phyloP scores from a whole-genome alignment of 2,329 filamentous ascomycete genomes.

The Nemania sp. region DNA sequence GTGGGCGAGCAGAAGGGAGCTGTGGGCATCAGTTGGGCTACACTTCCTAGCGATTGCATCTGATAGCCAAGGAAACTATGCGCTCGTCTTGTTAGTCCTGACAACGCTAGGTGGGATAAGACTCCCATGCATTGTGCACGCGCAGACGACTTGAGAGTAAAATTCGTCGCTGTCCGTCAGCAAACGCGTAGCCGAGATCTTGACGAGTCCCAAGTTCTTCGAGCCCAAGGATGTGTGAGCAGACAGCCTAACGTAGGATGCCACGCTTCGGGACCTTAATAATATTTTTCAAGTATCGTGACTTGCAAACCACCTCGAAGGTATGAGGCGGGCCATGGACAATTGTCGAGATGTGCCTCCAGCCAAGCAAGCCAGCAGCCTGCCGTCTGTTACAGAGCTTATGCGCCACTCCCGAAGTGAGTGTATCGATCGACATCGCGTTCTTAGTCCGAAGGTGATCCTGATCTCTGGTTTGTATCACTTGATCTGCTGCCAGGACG shows the following conservation, averaged over 20 bases:
- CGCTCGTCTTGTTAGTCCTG: neutral
- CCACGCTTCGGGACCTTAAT: neutral
- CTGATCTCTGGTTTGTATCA: neutral
- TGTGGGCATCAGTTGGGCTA: conserved; percentile 4
- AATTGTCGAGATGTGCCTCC: neutral
- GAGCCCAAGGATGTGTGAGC: neutral
- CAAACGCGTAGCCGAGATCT: neutral
- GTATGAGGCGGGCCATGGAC: neutral
- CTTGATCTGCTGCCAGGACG: no score
- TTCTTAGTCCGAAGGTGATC: neutral
- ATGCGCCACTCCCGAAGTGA: neutral
- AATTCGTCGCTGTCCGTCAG: neutral
- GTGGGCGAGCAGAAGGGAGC: neutral
- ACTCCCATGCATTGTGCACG: conserved; percentile 1
- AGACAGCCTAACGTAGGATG: neutral
- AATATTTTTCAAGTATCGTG: neutral
- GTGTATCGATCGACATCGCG: neutral
- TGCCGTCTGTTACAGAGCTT: neutral
- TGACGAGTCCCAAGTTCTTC: neutral
- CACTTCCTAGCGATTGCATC: no score
- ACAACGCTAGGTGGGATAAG: neutral
- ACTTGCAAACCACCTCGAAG: neutral
- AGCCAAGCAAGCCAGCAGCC: neutral
- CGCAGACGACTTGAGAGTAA: neutral
- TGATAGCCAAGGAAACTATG: neutral